phyloP scores from a whole-genome alignment of 768 basidiomycete species.

The Clitopilus hobsonii region DNA sequence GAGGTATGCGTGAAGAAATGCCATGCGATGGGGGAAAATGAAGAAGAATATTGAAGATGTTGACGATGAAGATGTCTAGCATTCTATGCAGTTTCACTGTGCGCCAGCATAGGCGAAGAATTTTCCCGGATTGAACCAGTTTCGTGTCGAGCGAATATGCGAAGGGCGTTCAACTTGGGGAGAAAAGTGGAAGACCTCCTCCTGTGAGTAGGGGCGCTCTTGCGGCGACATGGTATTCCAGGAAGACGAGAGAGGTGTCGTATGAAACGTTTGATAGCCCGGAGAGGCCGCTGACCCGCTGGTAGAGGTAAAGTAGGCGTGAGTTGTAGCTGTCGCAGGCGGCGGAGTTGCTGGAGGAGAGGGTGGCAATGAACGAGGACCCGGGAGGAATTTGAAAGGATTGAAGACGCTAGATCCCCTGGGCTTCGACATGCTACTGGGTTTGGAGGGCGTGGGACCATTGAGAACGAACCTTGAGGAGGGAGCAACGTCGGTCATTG shows the following conservation, averaged over 20 bases:
- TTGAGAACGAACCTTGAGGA: constrained; percentile 31
- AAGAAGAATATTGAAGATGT: not conserved
- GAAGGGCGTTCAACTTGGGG: constrained; percentile 19
- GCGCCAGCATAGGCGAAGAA: constrained; percentile 40
- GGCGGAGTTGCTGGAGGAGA: constrained; percentile 28
- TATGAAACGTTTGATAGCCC: constrained; percentile 31
- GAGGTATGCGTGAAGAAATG: not conserved
- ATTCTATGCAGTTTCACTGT: constrained; percentile 12
- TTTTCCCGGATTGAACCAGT: constrained; percentile 54
- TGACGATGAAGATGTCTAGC: not conserved
- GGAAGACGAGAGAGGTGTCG: constrained; percentile 30
- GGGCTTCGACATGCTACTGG: constrained; percentile 17
- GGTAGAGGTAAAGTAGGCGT: constrained; percentile 20
- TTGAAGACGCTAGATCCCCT: constrained; percentile 34
- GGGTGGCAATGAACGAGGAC: constrained; percentile 46
- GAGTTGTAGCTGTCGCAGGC: constrained; percentile 21
- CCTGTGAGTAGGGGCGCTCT: constrained; percentile 9
- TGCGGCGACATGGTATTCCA: constrained; percentile 21
- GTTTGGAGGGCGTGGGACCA: constrained; percentile 15
- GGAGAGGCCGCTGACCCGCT: constrained; percentile 28
- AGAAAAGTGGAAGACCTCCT: constrained; percentile 19
- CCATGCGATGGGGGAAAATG: not conserved
- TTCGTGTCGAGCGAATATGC: constrained; percentile 33
- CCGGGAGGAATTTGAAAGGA: constrained; percentile 43
- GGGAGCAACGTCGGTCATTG: constrained; percentile 36